phyloP scores from a whole-genome alignment of 257 asterid genomes.

The Lycium ferocissimum region DNA sequence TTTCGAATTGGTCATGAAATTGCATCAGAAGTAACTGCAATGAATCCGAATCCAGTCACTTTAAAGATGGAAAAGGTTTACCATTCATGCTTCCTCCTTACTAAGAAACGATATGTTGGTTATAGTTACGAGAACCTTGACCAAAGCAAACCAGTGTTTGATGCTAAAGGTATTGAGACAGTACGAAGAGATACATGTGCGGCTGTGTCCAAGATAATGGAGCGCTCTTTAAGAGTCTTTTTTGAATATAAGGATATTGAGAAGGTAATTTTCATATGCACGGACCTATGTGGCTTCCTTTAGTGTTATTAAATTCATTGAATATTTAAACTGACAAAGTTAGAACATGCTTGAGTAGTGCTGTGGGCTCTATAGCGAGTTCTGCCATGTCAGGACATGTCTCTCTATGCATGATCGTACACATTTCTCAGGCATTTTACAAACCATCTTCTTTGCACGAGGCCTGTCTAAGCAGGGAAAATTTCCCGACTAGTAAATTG shows the following conservation, averaged over 20 bases:
- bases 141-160: slow-evolving; percentile 79
- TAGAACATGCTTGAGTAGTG: not conserved
- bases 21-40: slow-evolving; percentile 78
- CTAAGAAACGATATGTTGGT: slow-evolving; percentile 96
- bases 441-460: not conserved
- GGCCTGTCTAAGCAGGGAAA: not conserved
- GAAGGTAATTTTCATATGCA: slow-evolving; percentile 52
- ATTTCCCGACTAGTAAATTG: not conserved
- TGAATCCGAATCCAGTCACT: slow-evolving; percentile 83
- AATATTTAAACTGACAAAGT: not conserved
- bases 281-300: not conserved
- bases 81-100: slow-evolving; percentile 91
- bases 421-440: not conserved
- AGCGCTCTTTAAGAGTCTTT: slow-evolving; percentile 76
- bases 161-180: slow-evolving; percentile 98
- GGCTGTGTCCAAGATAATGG: slow-evolving; percentile 93
- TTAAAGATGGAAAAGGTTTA: slow-evolving; percentile 97
- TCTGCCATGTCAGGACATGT: not conserved
- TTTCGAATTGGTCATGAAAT: slow-evolving; percentile 83
- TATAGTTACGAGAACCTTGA: slow-evolving; percentile 88
- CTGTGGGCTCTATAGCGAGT: not conserved
- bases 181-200: slow-evolving; percentile 94
- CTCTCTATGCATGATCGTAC: not conserved
- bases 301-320: slow-evolving; percentile 25
- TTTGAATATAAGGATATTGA: slow-evolving; percentile 73